Conservation (phyloP, 306 rosid genomes). For the Amphicarpaea edgeworthii region DNA sequence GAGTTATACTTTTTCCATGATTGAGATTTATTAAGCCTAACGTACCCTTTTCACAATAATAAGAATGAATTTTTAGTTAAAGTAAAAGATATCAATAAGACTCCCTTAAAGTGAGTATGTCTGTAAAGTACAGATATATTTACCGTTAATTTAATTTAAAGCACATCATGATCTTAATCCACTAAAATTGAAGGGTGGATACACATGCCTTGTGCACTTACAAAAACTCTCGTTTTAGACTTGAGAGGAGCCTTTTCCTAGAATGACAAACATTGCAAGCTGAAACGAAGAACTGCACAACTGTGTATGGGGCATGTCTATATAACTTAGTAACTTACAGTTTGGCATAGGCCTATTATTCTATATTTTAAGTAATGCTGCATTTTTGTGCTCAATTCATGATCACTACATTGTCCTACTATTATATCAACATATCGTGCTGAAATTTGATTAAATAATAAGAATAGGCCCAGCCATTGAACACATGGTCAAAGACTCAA, state of each 20-base stretch:
- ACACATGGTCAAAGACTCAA: not conserved
- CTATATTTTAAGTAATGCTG: not conserved
- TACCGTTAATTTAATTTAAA: no score
- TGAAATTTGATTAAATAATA: not conserved
- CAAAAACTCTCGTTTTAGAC: slow-evolving; percentile 14
- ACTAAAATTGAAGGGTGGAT: not conserved
- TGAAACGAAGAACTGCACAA: no score
- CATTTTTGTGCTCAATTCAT: not conserved
- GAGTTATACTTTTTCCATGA: not conserved
- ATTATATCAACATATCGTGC: not conserved
- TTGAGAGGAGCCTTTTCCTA: not conserved
- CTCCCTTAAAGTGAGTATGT: not conserved
- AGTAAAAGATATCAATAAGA: not conserved
- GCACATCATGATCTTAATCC: not conserved
- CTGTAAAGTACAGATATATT: not conserved
- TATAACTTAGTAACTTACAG: not conserved
- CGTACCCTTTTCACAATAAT: not conserved
- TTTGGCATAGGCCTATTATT: not conserved
- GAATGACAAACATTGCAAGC: not conserved
- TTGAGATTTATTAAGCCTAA: not conserved
- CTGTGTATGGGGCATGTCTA: not conserved
- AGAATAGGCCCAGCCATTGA: not conserved
- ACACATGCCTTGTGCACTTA: not conserved
- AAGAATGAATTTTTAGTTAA: not conserved
- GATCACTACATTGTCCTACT: not conserved